phyloP scores from a whole-genome alignment of 2,329 filamentous ascomycete species.

The Diaporthe citrichinensis region DNA sequence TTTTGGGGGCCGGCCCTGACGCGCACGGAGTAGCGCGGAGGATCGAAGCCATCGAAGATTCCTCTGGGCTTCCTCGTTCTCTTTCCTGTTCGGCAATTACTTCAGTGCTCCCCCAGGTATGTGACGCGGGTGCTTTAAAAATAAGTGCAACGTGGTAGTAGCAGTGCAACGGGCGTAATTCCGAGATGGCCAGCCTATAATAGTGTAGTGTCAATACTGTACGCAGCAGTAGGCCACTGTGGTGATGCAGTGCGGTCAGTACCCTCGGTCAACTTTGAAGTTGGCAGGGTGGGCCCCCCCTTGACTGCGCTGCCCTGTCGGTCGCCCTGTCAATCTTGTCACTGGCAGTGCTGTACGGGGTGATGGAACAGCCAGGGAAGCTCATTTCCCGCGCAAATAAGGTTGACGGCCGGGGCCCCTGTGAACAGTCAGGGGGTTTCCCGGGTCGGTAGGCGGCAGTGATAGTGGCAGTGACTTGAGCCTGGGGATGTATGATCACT shows the following conservation, averaged over 20 bases:
- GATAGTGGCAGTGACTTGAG: conserved; percentile 18
- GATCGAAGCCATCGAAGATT: conserved; percentile 27
- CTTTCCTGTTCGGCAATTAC: conserved; percentile 3
- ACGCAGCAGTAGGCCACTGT: not conserved
- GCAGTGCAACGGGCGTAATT: conserved; percentile 3
- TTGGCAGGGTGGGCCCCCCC: conserved; percentile 14
- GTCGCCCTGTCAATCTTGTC: conserved; percentile 19
- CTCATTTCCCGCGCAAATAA: conserved; percentile 30
- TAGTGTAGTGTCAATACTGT: not conserved
- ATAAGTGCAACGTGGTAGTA: conserved; percentile 23
- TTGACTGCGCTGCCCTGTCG: not conserved
- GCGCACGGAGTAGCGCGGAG: conserved; percentile 1
- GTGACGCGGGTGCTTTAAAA: not conserved
- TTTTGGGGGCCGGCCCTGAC: not conserved
- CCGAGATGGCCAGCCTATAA: conserved; percentile 9
- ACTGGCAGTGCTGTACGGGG: conserved; percentile 15
- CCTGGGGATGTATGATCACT: not conserved
- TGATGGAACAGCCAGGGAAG: conserved; percentile 18
- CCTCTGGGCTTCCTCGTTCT: not conserved
- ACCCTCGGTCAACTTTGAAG: not conserved
- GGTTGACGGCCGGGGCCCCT: conserved; percentile 22
- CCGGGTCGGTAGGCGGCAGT: conserved; percentile 15
- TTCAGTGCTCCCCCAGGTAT: not conserved
- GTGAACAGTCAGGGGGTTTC: conserved; percentile 1
- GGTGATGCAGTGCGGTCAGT: not conserved